phyloP scores from a whole-genome alignment of 768 basidiomycete genomes.

The Trametopsis cervina region DNA sequence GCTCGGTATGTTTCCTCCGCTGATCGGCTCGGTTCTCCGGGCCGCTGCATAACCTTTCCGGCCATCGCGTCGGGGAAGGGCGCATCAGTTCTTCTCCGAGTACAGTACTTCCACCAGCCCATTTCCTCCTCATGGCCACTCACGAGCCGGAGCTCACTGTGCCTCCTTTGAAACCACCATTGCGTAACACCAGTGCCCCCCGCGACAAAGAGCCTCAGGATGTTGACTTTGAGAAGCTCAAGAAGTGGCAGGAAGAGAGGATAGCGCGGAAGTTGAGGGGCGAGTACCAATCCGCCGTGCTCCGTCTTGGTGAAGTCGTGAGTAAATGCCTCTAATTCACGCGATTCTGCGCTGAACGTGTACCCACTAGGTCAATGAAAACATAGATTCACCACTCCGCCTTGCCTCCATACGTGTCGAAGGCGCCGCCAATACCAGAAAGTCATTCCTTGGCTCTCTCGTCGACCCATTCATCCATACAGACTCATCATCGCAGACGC shows the following conservation, averaged over 20 bases:
- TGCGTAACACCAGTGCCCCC: constrained; percentile 47
- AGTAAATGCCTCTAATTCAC: constrained; percentile 18
- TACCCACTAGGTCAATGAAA: constrained; percentile 50
- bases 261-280: constrained; percentile 58
- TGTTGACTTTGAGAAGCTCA: constrained; percentile 45
- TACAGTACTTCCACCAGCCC: neutral
- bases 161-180: constrained; percentile 37
- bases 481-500: constrained; percentile 19
- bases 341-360: neutral
- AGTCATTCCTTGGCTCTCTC: constrained; percentile 75
- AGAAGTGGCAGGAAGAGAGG: constrained; percentile 73
- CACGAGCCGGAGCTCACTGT: constrained; percentile 20
- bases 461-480: constrained; percentile 55
- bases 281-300: constrained; percentile 68
- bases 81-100: neutral
- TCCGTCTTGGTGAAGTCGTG: constrained; percentile 59
- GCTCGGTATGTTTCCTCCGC: no score
- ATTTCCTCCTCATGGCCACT: neutral
- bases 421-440: constrained; percentile 67
- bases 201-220: constrained; percentile 48
- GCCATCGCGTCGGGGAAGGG: no score
- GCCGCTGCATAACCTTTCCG: no score
- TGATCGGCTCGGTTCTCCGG: no score
- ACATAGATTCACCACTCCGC: constrained; percentile 56
- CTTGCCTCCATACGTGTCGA: constrained; percentile 78